Evolutionary conservation across 129 eudicot species (phyloP).

Genomic region (Flaveria robusta): DNA sequence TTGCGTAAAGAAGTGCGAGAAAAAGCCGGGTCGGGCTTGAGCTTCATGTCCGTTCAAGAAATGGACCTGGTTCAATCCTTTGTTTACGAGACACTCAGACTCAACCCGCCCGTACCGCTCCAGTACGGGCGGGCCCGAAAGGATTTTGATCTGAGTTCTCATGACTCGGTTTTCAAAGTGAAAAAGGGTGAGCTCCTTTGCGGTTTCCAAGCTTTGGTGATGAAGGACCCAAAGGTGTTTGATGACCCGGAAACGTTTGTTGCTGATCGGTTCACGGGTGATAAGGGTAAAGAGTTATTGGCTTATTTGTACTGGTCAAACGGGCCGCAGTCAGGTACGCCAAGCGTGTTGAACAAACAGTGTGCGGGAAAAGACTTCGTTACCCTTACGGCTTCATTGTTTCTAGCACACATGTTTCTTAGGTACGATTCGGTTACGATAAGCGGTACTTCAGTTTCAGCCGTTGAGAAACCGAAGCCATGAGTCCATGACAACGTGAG

Average conservation of each 20-base stretch:
- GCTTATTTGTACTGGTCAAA: constrained; percentile 68
- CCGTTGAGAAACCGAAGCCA: constrained; percentile 28
- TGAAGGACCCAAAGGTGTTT: constrained; percentile 55
- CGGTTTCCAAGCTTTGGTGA: constrained; percentile 60
- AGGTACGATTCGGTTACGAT: constrained; percentile 54
- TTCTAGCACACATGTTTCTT: constrained; percentile 57
- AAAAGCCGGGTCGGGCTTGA: constrained; percentile 38
- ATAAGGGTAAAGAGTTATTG: constrained; percentile 57
- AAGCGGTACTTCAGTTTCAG: constrained; percentile 26
- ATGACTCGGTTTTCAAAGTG: constrained; percentile 46
- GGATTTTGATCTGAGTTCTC: constrained; percentile 47
- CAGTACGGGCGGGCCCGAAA: constrained; percentile 60
- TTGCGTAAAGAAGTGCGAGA: constrained; percentile 40
- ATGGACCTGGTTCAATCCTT: constrained; percentile 53
- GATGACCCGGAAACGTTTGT: constrained; percentile 52
- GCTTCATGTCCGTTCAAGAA: constrained; percentile 31
- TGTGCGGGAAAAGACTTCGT: constrained; percentile 68
- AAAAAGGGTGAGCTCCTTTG: constrained; percentile 61
- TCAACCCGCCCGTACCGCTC: constrained; percentile 61
- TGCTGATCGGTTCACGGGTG: constrained; percentile 57
- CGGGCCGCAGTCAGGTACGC: constrained; percentile 48
- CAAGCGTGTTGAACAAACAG: constrained; percentile 53
- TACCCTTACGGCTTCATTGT: constrained; percentile 44
- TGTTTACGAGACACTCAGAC: constrained; percentile 58
- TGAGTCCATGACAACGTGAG: neutral